Evolutionary conservation across 331 rosid genomes (phyloP).

Genomic region (Cucumis variabilis): DNA sequence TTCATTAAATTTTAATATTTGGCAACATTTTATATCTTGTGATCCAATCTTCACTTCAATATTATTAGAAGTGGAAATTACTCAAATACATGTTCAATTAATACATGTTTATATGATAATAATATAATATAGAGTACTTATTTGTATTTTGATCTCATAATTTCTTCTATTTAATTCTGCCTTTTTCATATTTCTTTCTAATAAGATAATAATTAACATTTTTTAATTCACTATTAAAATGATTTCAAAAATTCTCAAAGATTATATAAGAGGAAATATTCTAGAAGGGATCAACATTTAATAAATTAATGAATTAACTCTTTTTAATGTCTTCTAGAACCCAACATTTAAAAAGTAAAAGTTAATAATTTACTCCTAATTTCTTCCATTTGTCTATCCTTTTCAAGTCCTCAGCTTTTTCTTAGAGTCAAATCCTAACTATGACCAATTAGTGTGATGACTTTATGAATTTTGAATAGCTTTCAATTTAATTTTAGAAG

Average conservation of each 20-base stretch:
- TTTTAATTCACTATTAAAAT: neutral
- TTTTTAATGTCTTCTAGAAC: neutral
- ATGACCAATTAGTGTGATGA: neutral
- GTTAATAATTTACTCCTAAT: neutral
- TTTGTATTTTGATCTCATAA: neutral
- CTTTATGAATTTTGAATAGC: no score
- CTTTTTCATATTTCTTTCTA: neutral
- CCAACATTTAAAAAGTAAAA: neutral
- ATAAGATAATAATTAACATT: neutral
- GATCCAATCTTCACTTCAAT: neutral
- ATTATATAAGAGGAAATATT: no score
- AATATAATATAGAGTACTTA: neutral
- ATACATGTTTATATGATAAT: neutral
- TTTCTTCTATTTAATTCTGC: no score
- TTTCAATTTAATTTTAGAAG: neutral
- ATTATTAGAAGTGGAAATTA: neutral
- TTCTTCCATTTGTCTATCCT: neutral
- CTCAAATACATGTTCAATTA: neutral
- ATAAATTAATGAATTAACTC: neutral
- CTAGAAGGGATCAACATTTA: constrained; percentile 6
- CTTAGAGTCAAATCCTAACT: neutral
- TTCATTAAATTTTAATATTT: neutral
- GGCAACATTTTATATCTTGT: neutral
- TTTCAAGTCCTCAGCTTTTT: neutral
- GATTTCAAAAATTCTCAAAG: no score